Base-by-base conservation (phyloP, 768 basidiomycete species). In the Mycena galopus region DNA sequence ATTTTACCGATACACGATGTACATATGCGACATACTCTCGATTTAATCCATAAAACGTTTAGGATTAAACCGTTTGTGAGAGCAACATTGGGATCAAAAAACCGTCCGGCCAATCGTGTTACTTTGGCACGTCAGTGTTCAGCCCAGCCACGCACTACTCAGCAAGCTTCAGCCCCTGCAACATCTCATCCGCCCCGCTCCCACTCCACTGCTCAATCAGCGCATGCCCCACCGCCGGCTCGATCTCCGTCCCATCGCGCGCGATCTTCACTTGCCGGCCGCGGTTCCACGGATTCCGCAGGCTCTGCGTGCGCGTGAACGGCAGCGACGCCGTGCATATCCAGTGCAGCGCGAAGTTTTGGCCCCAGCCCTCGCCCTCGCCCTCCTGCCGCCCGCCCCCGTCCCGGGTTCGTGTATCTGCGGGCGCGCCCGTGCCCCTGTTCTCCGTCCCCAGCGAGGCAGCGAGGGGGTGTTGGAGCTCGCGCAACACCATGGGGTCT, bases 251-350 rank as follows among this genome's bases (percentile, higher is more conserved):
- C 14, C 97, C 97, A 79, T 97, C 95, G 61, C 94, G 86, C 16
- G 94, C 95, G 12, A 94, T 90, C 84, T 94, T 93, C 53, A 94
- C 87, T 77, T 94, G 91, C 56, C 89, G 84, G 71, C 93, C 94
- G 73, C 94, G 90, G 77, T 98, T 98, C 96, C 96, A 98, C 2
- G 93, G 92, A 79, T 98, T 99, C 51, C 95, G 90, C 62, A 98
- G 80, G 78, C 96, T 93, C 27, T 91, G 88, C 33, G 93, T 93
- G 55, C 89, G 89, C 72, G 86, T 82, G 82, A 98, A 98, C 0
- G 95, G 90, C 3, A 98, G 79, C 3, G 87, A 85, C 17, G 88
- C 83, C 0, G 90, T 93, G 73, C 87, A 88, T 50, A 96, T 73
- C 97, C 97, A 98, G 75, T 96, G 88, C 25, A 98, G 83, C 70